phyloP scores from a whole-genome alignment of 257 asterid species.

The Mitragyna speciosa region DNA sequence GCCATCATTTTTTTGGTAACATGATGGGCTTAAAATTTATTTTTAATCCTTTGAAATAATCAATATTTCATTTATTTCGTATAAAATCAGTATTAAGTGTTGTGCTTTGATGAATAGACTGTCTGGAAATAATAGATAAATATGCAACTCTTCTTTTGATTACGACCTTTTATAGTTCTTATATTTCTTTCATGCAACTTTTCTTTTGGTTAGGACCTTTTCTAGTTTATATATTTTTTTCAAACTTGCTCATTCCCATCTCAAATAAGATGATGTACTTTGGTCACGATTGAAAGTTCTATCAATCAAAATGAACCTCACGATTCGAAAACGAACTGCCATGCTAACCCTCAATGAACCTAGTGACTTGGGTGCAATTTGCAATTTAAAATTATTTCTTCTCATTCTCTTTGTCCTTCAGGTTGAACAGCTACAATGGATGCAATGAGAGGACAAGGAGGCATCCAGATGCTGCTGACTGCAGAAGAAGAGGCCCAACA shows the following conservation, averaged over 20 bases:
- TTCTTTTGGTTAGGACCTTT: background rate
- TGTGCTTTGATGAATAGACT: too few species aligned
- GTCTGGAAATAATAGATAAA: too few species aligned
- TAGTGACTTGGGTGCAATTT: background rate
- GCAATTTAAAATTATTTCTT: background rate
- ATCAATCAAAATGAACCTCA: background rate
- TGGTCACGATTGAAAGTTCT: background rate
- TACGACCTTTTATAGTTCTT: background rate
- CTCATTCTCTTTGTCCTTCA: background rate
- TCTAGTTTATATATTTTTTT: background rate
- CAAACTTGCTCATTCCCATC: background rate
- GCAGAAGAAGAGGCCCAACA: constrained; percentile 95
- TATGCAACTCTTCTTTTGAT: background rate
- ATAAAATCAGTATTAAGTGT: too few species aligned
- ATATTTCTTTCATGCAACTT: too few species aligned
- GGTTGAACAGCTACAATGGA: constrained; percentile 50
- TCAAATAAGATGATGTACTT: background rate
- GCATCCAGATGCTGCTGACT: constrained; percentile 84
- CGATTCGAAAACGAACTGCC: too few species aligned
- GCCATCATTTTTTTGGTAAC: background rate
- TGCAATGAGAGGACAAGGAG: constrained; percentile 74
- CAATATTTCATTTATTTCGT: too few species aligned
- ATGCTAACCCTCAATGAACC: background rate
- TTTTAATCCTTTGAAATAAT: background rate
- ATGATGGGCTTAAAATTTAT: background rate